Percentiles rank a stretch among this genome's conserved stretches.
phyloP scores from a whole-genome alignment of 495 filamentous ascomycete genomes.

The Neurospora sublineolata region DNA sequence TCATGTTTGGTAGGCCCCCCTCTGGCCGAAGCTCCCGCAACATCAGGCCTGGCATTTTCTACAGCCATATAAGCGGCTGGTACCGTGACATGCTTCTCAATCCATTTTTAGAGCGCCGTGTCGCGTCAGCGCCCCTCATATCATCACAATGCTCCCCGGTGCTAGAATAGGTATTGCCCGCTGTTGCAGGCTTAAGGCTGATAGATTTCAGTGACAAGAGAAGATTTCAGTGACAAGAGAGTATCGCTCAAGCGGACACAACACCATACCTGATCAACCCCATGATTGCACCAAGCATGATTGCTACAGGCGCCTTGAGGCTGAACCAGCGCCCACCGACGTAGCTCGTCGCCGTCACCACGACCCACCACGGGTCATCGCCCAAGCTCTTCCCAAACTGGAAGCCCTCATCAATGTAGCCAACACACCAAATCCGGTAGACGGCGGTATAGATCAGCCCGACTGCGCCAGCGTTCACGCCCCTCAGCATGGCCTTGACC shows the following conservation, averaged over 20 bases:
- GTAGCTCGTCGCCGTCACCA: conserved; percentile 52
- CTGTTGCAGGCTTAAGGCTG: not conserved
- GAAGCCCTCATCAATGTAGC: conserved; percentile 48
- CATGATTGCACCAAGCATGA: conserved; percentile 52
- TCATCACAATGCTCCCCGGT: not conserved
- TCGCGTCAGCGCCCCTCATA: not conserved
- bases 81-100: not conserved
- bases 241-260: conserved; percentile 11
- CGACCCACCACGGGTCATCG: conserved; percentile 66
- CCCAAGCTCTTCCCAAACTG: conserved; percentile 47
- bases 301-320: conserved; percentile 48
- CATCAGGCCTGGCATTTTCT: not conserved
- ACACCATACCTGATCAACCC: conserved; percentile 58
- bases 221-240: not conserved
- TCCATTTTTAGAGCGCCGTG: not conserved
- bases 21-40: not conserved
- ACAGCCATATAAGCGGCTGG: not conserved
- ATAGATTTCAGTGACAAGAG: not conserved
- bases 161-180: not conserved
- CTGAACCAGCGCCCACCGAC: conserved; percentile 52
- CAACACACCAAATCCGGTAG: conserved; percentile 73
- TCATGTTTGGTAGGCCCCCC: not conserved
- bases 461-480: conserved; percentile 66
- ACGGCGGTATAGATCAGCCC: conserved; percentile 77
- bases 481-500: conserved; percentile 49